Evolutionary conservation across 495 filamentous ascomycete genomes (phyloP), one percentile per base, ranked within the genome.

Genomic region (Lophium mytilinum): DNA sequence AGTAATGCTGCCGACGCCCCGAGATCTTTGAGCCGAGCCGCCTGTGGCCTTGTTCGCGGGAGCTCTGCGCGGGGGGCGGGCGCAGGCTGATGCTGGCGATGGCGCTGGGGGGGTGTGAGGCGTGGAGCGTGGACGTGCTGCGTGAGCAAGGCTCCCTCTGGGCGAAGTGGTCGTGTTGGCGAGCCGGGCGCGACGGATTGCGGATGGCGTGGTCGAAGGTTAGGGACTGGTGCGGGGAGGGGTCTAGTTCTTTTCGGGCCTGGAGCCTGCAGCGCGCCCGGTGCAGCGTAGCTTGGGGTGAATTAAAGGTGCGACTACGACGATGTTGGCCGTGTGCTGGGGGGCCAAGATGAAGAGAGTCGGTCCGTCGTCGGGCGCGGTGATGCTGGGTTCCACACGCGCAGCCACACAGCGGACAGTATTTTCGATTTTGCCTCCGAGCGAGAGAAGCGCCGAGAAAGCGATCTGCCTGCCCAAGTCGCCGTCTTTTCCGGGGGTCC

Each of bases 11-110:
- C 14, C 41, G 58, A 50, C 17, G 41, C 48, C 48, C 41, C 46
- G 41, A 24, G 61, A 64, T 64, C 51, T 56, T 64, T 64, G 46
- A 56, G 37, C 61, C 61, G 61, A 60, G 61, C 61, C 61, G 61
- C 55, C n/a, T n/a, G n/a, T n/a, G n/a, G n/a, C n/a, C n/a, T n/a
- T n/a, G 56, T 53, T 60, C 52, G 61, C 40, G 60, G 33, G 37
- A 11, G 43, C 9, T n/a, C 12, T 47, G 43, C 14, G 18, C 21
- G 10, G 15, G 12, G 47, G 48, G 30, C 17, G 4, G n/a, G 37
- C n/a, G 46, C 46, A 30, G 21, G 24, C n/a, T 2, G 24, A 30
- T 49, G 21, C 21, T 49, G 19, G 37, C n/a, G 19, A 17, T 15
- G 14, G 51, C 18, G 35, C 19, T 10, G 30, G 51, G 17, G 51